Evolutionary conservation across 768 basidiomycete genomes (phyloP), one percentile per base, ranked within the genome.

Genomic region (Pilatotrama ljubarskyi): DNA sequence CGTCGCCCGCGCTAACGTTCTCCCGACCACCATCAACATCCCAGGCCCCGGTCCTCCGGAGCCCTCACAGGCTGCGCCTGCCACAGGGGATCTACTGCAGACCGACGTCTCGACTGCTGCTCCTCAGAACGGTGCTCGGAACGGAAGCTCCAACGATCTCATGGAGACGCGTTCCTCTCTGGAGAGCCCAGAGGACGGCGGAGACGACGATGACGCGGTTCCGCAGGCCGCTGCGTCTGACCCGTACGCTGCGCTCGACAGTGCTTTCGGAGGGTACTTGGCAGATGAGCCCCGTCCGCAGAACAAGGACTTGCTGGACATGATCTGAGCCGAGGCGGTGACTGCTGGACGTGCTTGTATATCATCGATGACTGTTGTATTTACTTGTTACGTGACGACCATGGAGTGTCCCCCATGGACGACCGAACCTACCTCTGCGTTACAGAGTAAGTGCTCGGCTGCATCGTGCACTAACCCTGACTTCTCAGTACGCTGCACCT

Each of bases 201-300:
- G 72, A 10, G 75, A 69, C 46, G 80, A 75, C 36, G 80, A 82
- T 43, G 79, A 81, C 38, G 55, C 67, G 66, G 51, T 65, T 69
- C 59, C 65, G 56, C 63, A 61, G 40, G 66, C 59, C 42, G n/a
- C 43, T 2, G 37, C 68, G 51, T 50, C 48, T 1, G 93, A 95
- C 74, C 93, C 93, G 22, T 97, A 97, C 71, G 92, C 91, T 5
- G 88, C 88, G 62, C 74, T 97, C 54, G 90, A 81, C 64, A 82
- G 84, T 38, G 90, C 89, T 50, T 92, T 94, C 67, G 85, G 86
- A 17, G 84, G 81, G 64, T 90, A 91, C 67, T 55, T 83, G 41
- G 85, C 84, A 24, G 91, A 95, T 72, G 80, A 84, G 68, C 92
- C 93, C 44, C 79, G 53, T 86, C 90, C 51, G 78, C 88, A 76